These are phyloP conservation scores for Fusarium sp. DNA, from an alignment of 2,329 filamentous ascomycete species.

Conservation along the genomic window DNA sequence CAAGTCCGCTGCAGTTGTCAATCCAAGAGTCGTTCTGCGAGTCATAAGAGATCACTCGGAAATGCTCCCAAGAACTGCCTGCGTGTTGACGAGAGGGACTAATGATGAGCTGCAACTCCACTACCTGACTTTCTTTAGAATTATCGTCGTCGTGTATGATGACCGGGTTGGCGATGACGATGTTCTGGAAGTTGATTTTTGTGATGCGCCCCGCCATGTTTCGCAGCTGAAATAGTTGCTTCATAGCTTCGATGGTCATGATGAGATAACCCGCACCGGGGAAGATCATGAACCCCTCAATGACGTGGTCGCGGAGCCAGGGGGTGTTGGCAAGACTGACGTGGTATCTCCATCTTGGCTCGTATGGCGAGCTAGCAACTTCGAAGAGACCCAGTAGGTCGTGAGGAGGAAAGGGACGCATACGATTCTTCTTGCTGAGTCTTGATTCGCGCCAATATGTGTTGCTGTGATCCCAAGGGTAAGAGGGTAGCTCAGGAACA, in stretches of 20 bases:
- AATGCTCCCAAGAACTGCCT: constrained; percentile 18
- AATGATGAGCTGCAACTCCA: constrained; percentile 22
- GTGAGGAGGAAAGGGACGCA: constrained; percentile 14
- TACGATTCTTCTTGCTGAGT: constrained; percentile 12
- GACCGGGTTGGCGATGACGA: constrained; percentile 4
- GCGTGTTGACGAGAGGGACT: constrained; percentile 11
- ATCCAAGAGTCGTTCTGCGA: constrained; percentile 8
- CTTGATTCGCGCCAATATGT: constrained; percentile 31
- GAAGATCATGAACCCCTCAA: constrained; percentile 24
- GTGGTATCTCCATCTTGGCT: constrained; percentile 18
- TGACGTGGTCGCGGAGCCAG: constrained; percentile 27
- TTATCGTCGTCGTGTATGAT: constrained; percentile 15
- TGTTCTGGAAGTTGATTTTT: constrained; percentile 19
- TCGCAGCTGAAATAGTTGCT: constrained; percentile 18
- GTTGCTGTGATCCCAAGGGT: constrained; percentile 56
- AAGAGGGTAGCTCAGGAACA: constrained; percentile 51
- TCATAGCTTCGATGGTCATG: constrained; percentile 30
- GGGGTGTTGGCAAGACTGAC: constrained; percentile 12
- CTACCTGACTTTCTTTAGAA: constrained; percentile 7
- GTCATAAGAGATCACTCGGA: constrained; percentile 4
- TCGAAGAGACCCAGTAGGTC: constrained; percentile 21
- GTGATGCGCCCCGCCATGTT: constrained; percentile 13
- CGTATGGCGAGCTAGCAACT: background rate
- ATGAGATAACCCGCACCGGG: constrained; percentile 16
- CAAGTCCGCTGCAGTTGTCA: constrained; percentile 14